These are phyloP conservation scores for Geotrichum candidum DNA, from an alignment of 1,139 yeast species.

Conservation along the genomic window DNA sequence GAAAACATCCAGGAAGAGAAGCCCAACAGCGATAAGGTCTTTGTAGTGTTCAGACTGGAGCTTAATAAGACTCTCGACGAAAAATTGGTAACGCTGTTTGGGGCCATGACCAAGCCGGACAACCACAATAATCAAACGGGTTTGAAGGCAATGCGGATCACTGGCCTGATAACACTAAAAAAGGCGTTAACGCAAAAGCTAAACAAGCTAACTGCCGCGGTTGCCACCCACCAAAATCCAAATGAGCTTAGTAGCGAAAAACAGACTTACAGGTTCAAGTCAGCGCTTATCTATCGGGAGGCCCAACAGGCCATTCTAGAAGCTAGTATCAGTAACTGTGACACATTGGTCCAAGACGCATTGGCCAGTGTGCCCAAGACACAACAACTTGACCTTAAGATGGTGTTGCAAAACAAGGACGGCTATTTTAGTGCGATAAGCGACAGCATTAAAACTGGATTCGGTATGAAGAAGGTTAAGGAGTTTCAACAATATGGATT, in stretches of 20 bases:
- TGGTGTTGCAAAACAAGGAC: background rate
- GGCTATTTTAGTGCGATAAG: background rate
- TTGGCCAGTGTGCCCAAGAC: background rate
- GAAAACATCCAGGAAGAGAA: background rate
- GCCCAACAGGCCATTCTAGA: constrained; percentile 2
- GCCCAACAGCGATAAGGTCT: background rate
- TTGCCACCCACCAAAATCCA: background rate
- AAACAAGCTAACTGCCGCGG: background rate
- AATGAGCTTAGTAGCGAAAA: background rate
- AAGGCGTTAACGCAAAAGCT: constrained; percentile 8
- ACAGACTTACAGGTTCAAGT: background rate
- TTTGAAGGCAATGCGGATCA: background rate
- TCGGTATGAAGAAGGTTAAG: background rate
- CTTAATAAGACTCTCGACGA: constrained; percentile 3
- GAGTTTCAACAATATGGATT: background rate
- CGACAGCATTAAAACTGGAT: background rate
- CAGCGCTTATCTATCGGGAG: constrained; percentile 3
- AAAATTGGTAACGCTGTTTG: constrained; percentile 3
- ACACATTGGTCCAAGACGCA: background rate
- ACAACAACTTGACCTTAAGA: background rate
- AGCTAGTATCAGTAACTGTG: background rate
- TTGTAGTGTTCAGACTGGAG: constrained; percentile 3
- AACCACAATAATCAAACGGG: background rate
- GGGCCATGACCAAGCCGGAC: background rate
- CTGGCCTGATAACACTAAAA: constrained; percentile 4